Percentiles rank a stretch among this genome's conserved stretches.
These are phyloP conservation scores for Globisporangium middletonii DNA, from an alignment of 352 stramenopile species.

Conservation along the genomic window DNA sequence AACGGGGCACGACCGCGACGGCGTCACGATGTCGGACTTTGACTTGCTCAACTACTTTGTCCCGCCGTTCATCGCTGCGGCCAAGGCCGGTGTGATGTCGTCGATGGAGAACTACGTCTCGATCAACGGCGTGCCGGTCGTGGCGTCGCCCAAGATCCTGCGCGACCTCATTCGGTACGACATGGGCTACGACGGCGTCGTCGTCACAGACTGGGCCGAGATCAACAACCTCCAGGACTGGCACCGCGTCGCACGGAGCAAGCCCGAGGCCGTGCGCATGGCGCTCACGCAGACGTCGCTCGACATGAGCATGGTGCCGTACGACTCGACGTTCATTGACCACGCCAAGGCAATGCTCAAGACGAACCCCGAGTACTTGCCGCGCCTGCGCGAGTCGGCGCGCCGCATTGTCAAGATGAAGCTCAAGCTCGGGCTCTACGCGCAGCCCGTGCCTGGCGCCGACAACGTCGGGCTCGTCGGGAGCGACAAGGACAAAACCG, in stretches of 20 bases:
- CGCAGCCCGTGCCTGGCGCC: constrained; percentile 46
- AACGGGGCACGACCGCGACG: constrained; percentile 75
- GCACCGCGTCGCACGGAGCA: constrained; percentile 44
- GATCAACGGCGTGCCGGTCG: constrained; percentile 88
- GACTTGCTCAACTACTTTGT: constrained; percentile 84
- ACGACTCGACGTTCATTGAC: constrained; percentile 44
- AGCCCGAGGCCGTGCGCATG: constrained; percentile 58
- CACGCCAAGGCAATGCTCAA: constrained; percentile 33
- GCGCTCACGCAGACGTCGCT: constrained; percentile 70
- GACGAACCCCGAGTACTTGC: constrained; percentile 21
- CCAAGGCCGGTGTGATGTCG: constrained; percentile 75
- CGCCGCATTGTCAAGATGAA: constrained; percentile 73
- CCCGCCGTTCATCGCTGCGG: constrained; percentile 76
- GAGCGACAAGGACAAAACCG: constrained; percentile 34
- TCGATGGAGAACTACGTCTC: constrained; percentile 95
- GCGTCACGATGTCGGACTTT: constrained; percentile 67
- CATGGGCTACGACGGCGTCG: constrained; percentile 80
- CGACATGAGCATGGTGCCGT: constrained; percentile 90
- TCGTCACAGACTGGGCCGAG: constrained; percentile 91
- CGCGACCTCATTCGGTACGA: constrained; percentile 78
- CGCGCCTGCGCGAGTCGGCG: constrained; percentile 48
- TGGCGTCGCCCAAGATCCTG: constrained; percentile 76
- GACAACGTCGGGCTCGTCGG: constrained; percentile 42
- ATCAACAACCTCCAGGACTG: constrained; percentile 85
- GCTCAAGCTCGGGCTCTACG: constrained; percentile 59